Percentiles rank a stretch among this genome's conserved stretches.
These are phyloP conservation scores for Fusarium tuaranense DNA, from an alignment of 2,329 filamentous ascomycete species.

Conservation along the genomic window DNA sequence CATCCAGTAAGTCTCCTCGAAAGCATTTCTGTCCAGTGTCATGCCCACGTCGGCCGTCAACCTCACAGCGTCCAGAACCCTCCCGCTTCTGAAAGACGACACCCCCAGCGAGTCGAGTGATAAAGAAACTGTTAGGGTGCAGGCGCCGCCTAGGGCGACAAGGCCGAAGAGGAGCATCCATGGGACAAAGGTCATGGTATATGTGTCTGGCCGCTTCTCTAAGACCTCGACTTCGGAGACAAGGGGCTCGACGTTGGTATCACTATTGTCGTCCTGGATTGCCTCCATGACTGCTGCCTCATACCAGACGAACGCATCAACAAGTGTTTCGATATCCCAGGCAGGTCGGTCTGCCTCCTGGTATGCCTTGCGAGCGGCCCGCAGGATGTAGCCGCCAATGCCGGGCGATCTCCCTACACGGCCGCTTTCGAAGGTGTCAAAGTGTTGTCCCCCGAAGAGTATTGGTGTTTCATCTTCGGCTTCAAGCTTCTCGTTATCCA, in stretches of 20 bases:
- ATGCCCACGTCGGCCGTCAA: constrained; percentile 29
- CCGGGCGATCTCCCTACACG: constrained; percentile 6
- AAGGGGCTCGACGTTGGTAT: neutral
- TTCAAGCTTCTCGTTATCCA: neutral
- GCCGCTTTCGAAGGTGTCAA: neutral
- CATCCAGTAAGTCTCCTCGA: constrained; percentile 27
- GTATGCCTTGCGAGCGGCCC: neutral
- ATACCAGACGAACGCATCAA: constrained; percentile 28
- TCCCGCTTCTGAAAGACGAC: constrained; percentile 22
- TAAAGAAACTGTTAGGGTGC: constrained; percentile 9
- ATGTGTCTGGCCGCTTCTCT: neutral
- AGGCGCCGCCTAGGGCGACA: constrained; percentile 16
- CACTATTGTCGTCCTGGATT: neutral
- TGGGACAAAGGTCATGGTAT: constrained; percentile 32
- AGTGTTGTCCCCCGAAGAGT: neutral
- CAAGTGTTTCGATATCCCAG: constrained; percentile 25
- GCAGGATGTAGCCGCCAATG: constrained; percentile 17
- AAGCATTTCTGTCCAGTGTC: constrained; percentile 20
- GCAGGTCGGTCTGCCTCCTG: neutral
- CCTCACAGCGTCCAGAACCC: constrained; percentile 21
- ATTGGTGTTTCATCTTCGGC: neutral
- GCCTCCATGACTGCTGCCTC: neutral
- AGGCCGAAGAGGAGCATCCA: constrained; percentile 31
- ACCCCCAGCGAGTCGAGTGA: constrained; percentile 24
- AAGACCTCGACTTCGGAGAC: constrained; percentile 7